Evolutionary conservation across 2,329 filamentous ascomycete genomes (phyloP).

Genomic region (Elsinoe fawcettii): DNA sequence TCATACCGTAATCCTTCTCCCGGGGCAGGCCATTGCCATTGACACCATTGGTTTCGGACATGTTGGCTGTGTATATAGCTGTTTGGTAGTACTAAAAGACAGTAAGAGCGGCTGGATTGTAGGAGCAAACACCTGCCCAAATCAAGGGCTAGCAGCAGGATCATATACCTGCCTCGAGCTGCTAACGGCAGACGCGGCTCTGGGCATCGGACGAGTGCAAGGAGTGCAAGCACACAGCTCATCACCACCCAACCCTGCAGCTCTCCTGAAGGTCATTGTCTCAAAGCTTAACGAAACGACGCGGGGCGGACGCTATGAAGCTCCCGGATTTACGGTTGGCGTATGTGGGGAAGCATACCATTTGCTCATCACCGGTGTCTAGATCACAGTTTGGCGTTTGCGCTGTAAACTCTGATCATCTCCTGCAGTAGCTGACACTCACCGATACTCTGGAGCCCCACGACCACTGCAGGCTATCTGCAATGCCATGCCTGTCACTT

Average conservation of each 20-base stretch:
- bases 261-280: neutral
- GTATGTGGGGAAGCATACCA: conserved; percentile 1
- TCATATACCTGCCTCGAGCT: neutral
- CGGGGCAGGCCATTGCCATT: conserved; percentile 1
- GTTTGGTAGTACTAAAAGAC: neutral
- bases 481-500: neutral
- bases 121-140: neutral
- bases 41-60: neutral
- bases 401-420: neutral
- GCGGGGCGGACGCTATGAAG: conserved; percentile 3
- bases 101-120: neutral
- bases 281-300: conserved; percentile 2
- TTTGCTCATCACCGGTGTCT: neutral
- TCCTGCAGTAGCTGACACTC: conserved; percentile 1
- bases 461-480: neutral
- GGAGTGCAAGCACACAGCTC: neutral
- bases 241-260: neutral
- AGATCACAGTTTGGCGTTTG: neutral
- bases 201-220: conserved; percentile 12
- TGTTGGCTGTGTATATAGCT: neutral
- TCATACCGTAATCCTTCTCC: conserved; percentile 7
- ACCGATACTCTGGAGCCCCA: neutral
- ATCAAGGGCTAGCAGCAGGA: neutral
- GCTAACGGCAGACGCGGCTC: conserved; percentile 10
- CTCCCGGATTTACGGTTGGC: conserved; percentile 8